A percentile compares a stretch with the other conserved stretches of the same genome.
phyloP scores from a whole-genome alignment of 2,329 filamentous ascomycete species.

The Leptoxyphium fumago region DNA sequence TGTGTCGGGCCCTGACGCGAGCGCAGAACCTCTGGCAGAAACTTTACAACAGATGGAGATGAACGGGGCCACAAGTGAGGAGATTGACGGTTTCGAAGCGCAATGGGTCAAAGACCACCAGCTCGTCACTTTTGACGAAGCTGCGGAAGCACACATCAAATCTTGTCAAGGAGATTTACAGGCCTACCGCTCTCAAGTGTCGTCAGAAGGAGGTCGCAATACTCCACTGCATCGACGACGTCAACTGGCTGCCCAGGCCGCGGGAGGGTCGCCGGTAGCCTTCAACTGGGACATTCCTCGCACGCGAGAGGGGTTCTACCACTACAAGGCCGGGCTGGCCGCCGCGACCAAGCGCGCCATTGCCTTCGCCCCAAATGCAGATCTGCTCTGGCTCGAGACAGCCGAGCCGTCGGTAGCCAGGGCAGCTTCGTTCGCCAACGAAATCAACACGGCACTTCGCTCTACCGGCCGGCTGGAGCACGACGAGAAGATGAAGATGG shows the following conservation, averaged over 20 bases:
- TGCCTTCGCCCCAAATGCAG: slow-evolving; percentile 80
- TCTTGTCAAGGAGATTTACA: slow-evolving; percentile 14
- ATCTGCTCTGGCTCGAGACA: slow-evolving; percentile 95
- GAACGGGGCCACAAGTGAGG: slow-evolving; percentile 56
- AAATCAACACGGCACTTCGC: slow-evolving; percentile 49
- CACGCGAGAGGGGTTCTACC: slow-evolving; percentile 87
- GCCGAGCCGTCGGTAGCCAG: slow-evolving; percentile 73
- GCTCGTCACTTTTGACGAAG: slow-evolving; percentile 81
- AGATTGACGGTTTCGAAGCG: slow-evolving; percentile 77
- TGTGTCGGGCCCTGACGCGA: slow-evolving; percentile 45
- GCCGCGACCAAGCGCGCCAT: slow-evolving; percentile 88
- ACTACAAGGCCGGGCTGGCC: slow-evolving; percentile 68
- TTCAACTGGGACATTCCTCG: slow-evolving; percentile 89
- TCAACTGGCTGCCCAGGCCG: slow-evolving; percentile 51
- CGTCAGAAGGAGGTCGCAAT: slow-evolving; percentile 43
- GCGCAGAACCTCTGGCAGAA: slow-evolving; percentile 71
- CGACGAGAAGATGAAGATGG: slow-evolving; percentile 74
- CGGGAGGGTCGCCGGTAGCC: slow-evolving; percentile 48
- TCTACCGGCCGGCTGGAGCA: slow-evolving; percentile 26
- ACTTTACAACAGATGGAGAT: slow-evolving; percentile 82
- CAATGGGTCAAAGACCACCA: slow-evolving; percentile 77
- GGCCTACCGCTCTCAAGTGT: slow-evolving; percentile 14
- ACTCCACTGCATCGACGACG: slow-evolving; percentile 68
- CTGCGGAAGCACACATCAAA: slow-evolving; percentile 29
- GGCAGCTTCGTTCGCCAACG: slow-evolving; percentile 56